phyloP scores from a whole-genome alignment of 2,329 filamentous ascomycete species.

The Aureobasidium sp. region DNA sequence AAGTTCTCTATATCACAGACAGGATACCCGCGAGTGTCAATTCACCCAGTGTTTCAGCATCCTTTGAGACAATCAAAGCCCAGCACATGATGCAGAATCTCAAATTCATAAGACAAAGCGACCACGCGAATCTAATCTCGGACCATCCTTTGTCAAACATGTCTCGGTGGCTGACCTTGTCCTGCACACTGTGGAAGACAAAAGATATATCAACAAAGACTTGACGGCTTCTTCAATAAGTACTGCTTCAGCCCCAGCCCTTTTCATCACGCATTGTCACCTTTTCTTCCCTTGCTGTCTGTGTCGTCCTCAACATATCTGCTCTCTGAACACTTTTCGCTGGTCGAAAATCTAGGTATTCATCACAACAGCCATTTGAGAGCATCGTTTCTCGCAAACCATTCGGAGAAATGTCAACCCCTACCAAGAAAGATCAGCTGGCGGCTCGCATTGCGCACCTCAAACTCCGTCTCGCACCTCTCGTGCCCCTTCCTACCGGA shows the following conservation, averaged over 20 bases:
- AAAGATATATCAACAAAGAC: not conserved
- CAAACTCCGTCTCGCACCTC: slow-evolving; percentile 57
- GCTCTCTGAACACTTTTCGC: slow-evolving; percentile 1
- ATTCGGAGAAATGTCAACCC: slow-evolving; percentile 14
- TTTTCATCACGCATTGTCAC: not conserved
- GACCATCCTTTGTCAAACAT: not conserved
- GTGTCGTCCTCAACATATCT: not conserved
- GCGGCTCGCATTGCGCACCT: slow-evolving; percentile 58
- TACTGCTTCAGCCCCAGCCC: not conserved
- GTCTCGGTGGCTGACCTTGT: not conserved
- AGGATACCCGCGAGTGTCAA: not conserved
- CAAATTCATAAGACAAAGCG: slow-evolving; percentile 3
- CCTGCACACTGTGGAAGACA: not conserved
- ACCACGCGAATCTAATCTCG: not conserved
- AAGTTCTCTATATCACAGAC: too few species aligned
- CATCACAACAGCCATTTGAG: not conserved
- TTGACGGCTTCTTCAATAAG: not conserved
- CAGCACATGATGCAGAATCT: not conserved
- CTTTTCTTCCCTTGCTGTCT: not conserved
- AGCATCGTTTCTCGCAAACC: not conserved
- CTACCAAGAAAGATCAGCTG: slow-evolving; percentile 34
- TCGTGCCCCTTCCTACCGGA: slow-evolving; percentile 53
- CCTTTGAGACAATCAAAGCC: not conserved
- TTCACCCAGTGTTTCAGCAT: not conserved
- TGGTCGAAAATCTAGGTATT: not conserved